Evolutionary conservation across 2,329 filamentous ascomycete genomes (phyloP).

Genomic region (Thyridium curvatum): DNA sequence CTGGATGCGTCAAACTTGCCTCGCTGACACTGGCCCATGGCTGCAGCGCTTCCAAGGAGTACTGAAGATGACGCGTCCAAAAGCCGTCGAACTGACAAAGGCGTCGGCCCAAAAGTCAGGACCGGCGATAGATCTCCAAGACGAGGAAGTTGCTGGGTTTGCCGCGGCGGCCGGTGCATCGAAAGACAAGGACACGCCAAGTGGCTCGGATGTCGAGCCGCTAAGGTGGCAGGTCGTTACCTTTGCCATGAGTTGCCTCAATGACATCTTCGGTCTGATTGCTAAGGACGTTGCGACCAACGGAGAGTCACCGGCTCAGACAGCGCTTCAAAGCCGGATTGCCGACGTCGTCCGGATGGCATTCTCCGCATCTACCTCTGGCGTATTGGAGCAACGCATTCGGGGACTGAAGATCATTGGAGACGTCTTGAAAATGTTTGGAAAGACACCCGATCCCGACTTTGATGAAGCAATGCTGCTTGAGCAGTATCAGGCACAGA

Average conservation of each 20-base stretch:
- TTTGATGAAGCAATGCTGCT: constrained; percentile 95
- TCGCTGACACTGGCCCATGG: constrained; percentile 77
- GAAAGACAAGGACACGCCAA: constrained; percentile 32
- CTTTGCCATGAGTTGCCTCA: constrained; percentile 86
- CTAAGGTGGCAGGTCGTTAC: constrained; percentile 93
- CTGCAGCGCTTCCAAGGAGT: constrained; percentile 82
- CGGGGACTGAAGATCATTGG: constrained; percentile 93
- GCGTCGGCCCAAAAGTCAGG: constrained; percentile 37
- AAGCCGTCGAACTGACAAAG: constrained; percentile 47
- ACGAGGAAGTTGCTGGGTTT: constrained; percentile 96
- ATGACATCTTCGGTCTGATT: constrained; percentile 73
- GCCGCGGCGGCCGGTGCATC: constrained; percentile 66
- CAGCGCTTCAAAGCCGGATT: constrained; percentile 73
- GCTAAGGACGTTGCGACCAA: constrained; percentile 73
- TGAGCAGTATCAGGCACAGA: constrained; percentile 98
- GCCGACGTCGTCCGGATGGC: constrained; percentile 94
- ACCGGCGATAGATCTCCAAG: constrained; percentile 71
- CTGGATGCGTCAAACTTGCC: constrained; percentile 87
- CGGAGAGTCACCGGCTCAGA: constrained; percentile 71
- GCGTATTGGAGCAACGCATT: constrained; percentile 81
- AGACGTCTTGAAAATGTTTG: constrained; percentile 90
- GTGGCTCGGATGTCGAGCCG: constrained; percentile 68
- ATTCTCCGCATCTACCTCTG: constrained; percentile 93
- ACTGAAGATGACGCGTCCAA: constrained; percentile 77
- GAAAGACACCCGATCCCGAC: constrained; percentile 89